These are phyloP conservation scores for Lentinula guzmanii DNA, from an alignment of 768 basidiomycete genomes.

Conservation along the genomic window DNA sequence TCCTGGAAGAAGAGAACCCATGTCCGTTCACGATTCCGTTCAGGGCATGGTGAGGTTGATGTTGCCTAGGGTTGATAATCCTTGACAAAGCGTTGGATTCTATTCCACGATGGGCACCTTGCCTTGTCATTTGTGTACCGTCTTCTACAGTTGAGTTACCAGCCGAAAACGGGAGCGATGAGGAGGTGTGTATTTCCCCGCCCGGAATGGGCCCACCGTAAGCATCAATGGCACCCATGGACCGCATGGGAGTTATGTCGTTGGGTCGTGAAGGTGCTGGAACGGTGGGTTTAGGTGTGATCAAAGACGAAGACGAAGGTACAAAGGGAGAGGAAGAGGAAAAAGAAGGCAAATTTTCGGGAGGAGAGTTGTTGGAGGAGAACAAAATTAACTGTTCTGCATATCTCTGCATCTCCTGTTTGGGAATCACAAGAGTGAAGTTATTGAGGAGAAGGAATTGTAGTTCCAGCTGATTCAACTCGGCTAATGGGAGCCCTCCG, in stretches of 20 bases:
- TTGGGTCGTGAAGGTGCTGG: slow-evolving; percentile 11
- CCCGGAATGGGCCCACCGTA: slow-evolving; percentile 37
- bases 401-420: slow-evolving; percentile 91
- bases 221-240: slow-evolving; percentile 52
- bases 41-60: slow-evolving; percentile 5
- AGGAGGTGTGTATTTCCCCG: slow-evolving; percentile 6
- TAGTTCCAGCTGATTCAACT: slow-evolving; percentile 94
- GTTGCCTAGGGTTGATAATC: neutral
- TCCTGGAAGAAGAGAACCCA: neutral
- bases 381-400: slow-evolving; percentile 84
- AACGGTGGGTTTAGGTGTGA: slow-evolving; percentile 10
- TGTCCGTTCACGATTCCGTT: slow-evolving; percentile 1
- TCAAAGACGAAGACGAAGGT: slow-evolving; percentile 13
- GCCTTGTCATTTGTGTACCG: neutral
- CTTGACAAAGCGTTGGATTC: neutral
- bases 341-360: slow-evolving; percentile 7
- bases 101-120: neutral
- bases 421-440: slow-evolving; percentile 82
- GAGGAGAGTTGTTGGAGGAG: slow-evolving; percentile 30
- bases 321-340: neutral
- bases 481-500: slow-evolving; percentile 87
- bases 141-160: too few species aligned
- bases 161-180: neutral
- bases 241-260: slow-evolving; percentile 31
- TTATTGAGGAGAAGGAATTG: slow-evolving; percentile 97